A percentile compares a stretch with the other conserved stretches of the same genome.
Conservation (phyloP, 352 stramenopile genomes). For the Phytophthora tentaculata region DNA sequence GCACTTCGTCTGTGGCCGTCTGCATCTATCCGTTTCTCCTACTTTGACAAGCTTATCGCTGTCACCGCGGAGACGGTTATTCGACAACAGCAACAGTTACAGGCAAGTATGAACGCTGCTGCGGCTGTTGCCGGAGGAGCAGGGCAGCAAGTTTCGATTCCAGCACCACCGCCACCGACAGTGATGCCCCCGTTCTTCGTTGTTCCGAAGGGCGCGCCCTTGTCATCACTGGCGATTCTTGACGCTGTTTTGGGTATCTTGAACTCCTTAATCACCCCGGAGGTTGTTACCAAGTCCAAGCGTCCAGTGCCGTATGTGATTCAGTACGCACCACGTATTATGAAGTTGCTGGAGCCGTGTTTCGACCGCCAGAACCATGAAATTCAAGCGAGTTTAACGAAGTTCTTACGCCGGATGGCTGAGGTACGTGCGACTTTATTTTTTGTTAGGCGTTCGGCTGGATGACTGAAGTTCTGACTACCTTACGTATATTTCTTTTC, state of each 20-base stretch:
- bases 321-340: conserved; percentile 88
- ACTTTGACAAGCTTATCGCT: conserved; percentile 92
- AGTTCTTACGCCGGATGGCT: conserved; percentile 74
- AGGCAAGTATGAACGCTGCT: conserved; percentile 42
- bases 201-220: conserved; percentile 80
- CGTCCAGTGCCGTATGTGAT: conserved; percentile 82
- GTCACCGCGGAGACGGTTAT: conserved; percentile 88
- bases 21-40: conserved; percentile 87
- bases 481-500: no score
- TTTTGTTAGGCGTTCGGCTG: background rate
- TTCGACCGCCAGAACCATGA: conserved; percentile 86
- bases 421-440: conserved; percentile 54
- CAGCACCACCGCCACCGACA: conserved; percentile 36
- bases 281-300: conserved; percentile 80
- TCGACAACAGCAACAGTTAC: conserved; percentile 72
- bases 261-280: conserved; percentile 80
- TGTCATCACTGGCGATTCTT: conserved; percentile 88
- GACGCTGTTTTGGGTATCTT: conserved; percentile 88
- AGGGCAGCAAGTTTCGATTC: conserved; percentile 36
- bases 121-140: conserved; percentile 20
- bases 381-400: conserved; percentile 74
- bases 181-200: conserved; percentile 84
- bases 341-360: conserved; percentile 90
- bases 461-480: no score
- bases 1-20: conserved; percentile 87